Base-by-base conservation (phyloP, 208 protist species). In the Trypanosoma conorhini region DNA sequence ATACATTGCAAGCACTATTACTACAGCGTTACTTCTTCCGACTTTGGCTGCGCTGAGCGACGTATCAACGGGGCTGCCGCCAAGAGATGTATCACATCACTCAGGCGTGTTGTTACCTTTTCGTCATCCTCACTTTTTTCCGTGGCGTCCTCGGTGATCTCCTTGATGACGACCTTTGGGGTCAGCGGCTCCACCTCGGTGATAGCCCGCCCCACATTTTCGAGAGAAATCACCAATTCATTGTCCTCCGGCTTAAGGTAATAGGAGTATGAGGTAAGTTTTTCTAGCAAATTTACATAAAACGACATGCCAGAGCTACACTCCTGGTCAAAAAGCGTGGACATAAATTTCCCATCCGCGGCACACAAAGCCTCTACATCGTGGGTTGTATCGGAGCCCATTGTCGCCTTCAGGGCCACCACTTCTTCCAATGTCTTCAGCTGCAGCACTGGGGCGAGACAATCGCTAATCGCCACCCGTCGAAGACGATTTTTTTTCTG, bases 261-360 rank as follows among this genome's bases (percentile, higher is more conserved):
- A 28, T 70, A 51, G 35, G 80, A 40, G 30, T 76, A 70, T 57
- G 63, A 74, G 1, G 76, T 87, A n/a, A 94, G 70, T 3, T 79
- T 76, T 21, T 72, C 65, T 4, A 95, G 17, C n/a, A 95, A 55
- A 8, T 56, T 30, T 12, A 76, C 46, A 70, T 93, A 95, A 62
- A 93, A 76, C 17, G 78, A 55, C 65, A 85, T 81, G 48, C 75
- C 70, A 24, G 70, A 74, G 13, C 64, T 66, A 69, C 86, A 93
- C 59, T 90, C 85, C 66, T 93, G 87, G 51, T 83, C 77, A n/a
- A 93, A 83, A 30, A 95, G 74, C 35, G 85, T 85, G 24, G 74
- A 69, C 77, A 92, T 86, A 65, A 95, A 95, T 5, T 75, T 79
- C 40, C 85, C 75, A 13, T 60, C 48, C 24, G 86, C 81, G 17